A percentile compares a stretch with the other conserved stretches of the same genome.
These are phyloP conservation scores for Alternaria postmessia DNA, from an alignment of 2,329 filamentous ascomycete species.

Conservation along the genomic window DNA sequence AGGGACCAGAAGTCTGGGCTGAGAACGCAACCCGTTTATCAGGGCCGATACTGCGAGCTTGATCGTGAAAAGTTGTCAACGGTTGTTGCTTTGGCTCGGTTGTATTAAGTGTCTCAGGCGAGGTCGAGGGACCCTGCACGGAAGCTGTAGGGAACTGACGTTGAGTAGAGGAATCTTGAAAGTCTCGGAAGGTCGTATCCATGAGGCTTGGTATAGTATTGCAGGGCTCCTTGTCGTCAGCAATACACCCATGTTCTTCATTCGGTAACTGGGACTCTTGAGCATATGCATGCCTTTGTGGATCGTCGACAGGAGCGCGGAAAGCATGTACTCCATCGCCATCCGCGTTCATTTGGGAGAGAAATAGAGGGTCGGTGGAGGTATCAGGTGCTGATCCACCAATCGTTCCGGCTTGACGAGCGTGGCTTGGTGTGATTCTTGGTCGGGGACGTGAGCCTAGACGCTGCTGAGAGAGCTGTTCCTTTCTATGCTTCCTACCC, in stretches of 20 bases:
- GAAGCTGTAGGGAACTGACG: background rate
- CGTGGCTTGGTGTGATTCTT: background rate
- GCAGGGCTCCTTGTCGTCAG: background rate
- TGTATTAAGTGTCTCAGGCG: background rate
- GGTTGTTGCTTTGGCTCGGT: background rate
- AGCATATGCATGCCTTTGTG: background rate
- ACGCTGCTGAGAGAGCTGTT: background rate
- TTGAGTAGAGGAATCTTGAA: background rate
- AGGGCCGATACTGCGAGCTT: background rate
- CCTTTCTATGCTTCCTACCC: conserved; percentile 7
- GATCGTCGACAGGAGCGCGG: background rate
- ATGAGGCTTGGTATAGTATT: background rate
- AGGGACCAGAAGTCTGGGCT: background rate
- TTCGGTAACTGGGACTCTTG: background rate
- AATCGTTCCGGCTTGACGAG: background rate
- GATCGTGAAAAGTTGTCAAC: background rate
- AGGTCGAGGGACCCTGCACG: background rate
- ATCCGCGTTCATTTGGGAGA: background rate
- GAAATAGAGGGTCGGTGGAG: background rate
- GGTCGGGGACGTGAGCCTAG: conserved; percentile 7
- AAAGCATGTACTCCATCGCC: background rate
- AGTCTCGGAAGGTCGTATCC: background rate
- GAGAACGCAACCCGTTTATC: background rate
- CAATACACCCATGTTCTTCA: background rate
- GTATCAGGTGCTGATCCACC: background rate